These are phyloP conservation scores for Botrytis tulipae DNA, from an alignment of 2,329 filamentous ascomycete genomes.

Conservation along the genomic window DNA sequence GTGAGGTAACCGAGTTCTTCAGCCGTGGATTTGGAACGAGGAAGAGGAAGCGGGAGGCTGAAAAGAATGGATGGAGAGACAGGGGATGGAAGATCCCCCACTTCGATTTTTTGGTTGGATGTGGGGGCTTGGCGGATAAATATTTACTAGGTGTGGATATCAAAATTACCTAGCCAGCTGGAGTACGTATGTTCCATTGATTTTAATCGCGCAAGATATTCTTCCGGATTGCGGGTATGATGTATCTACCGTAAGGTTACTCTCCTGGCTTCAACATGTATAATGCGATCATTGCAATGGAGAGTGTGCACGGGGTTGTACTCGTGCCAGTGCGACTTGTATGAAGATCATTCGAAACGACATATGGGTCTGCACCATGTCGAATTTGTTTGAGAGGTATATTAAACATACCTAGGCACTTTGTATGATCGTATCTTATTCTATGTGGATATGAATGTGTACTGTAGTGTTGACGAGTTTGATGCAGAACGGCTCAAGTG, in stretches of 20 bases:
- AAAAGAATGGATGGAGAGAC: not conserved
- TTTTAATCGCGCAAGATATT: not conserved
- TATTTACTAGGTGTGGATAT: not conserved
- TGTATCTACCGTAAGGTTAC: not conserved
- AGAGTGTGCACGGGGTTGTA: not conserved
- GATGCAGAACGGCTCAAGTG: not conserved
- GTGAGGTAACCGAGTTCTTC: not conserved
- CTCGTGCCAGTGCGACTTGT: not conserved
- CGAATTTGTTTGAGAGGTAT: not conserved
- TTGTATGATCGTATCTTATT: not conserved
- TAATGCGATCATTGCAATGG: not conserved
- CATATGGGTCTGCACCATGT: not conserved
- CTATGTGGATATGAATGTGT: not conserved
- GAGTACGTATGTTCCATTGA: not conserved
- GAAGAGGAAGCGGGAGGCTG: slow-evolving; percentile 2
- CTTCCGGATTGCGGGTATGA: not conserved
- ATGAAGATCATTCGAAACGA: not conserved
- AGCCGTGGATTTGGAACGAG: not conserved
- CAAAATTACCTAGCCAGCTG: not conserved
- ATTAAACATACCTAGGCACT: not conserved
- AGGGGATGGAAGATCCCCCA: not conserved
- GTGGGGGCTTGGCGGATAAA: not conserved
- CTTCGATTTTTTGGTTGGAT: not conserved
- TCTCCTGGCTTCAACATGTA: not conserved
- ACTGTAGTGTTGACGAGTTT: not conserved